phyloP scores from a whole-genome alignment of 2,329 filamentous ascomycete species.

The Claviceps pazoutovae region DNA sequence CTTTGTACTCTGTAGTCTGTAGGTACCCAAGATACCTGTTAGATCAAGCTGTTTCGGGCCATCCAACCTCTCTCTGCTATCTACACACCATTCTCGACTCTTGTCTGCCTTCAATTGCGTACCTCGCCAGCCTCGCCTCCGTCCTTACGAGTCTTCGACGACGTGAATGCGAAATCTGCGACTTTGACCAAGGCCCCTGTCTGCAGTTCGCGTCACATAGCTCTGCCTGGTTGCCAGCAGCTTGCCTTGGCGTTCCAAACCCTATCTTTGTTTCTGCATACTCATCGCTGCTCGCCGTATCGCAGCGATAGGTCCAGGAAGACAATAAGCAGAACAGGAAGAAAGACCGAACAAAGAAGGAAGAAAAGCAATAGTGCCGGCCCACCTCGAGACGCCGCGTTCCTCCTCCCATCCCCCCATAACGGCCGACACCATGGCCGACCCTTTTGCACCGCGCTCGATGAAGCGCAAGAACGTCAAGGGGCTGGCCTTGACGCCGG shows the following conservation, averaged over 20 bases:
- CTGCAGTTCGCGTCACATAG: not conserved
- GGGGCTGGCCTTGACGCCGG: slow-evolving; percentile 74
- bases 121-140: not conserved
- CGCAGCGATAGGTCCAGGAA: not conserved
- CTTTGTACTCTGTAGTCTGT: not conserved
- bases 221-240: not conserved
- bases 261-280: not conserved
- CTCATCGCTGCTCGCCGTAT: too few species aligned
- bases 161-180: not conserved
- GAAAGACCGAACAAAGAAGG: not conserved
- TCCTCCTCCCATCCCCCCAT: not conserved
- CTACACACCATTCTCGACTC: not conserved
- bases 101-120: not conserved
- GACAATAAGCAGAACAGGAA: not conserved
- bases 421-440: slow-evolving; percentile 36
- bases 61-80: not conserved
- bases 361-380: not conserved
- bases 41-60: not conserved
- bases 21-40: too few species aligned
- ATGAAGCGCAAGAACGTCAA: slow-evolving; percentile 99
- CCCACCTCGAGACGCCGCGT: not conserved
- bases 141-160: not conserved
- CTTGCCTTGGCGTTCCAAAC: not conserved
- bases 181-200: not conserved
- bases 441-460: slow-evolving; percentile 54